Percentiles rank a stretch among this genome's conserved stretches.
Evolutionary conservation across 257 asterid species (phyloP).

Genomic region (Plantago ovata): DNA sequence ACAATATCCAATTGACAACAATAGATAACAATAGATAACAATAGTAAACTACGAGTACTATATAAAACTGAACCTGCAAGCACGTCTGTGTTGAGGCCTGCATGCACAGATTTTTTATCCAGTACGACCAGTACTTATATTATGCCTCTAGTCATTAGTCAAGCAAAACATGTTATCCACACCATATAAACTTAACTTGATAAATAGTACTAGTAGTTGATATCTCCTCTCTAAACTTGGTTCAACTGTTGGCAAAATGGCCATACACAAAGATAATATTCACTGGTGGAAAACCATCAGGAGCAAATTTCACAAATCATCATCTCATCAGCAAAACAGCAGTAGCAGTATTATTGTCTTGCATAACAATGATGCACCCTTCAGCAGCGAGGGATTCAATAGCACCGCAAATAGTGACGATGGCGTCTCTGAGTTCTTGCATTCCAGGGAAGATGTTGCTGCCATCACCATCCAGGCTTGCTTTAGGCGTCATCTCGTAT

Average conservation of each 20-base stretch:
- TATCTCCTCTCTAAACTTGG: too few relatives aligned
- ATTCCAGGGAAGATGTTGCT: constrained; percentile 53
- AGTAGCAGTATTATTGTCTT: constrained; percentile 14
- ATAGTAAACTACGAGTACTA: too few relatives aligned
- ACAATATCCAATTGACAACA: too few relatives aligned
- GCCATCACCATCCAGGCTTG: constrained; percentile 68
- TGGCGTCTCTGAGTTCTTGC: constrained; percentile 19
- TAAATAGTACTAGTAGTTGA: too few relatives aligned
- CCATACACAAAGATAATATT: not conserved
- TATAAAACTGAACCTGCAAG: too few relatives aligned
- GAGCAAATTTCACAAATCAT: not conserved
- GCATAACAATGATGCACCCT: constrained; percentile 8
- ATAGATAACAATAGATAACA: too few relatives aligned
- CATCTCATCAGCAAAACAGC: constrained; percentile 6
- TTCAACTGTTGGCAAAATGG: not conserved
- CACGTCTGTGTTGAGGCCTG: too few relatives aligned
- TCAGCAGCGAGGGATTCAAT: constrained; percentile 26
- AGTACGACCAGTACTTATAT: too few relatives aligned
- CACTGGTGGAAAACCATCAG: constrained; percentile 10
- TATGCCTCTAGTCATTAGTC: too few relatives aligned
- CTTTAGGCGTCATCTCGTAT: constrained; percentile 73
- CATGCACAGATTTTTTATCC: too few relatives aligned
- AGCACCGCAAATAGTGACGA: constrained; percentile 13
- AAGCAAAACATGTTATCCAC: too few relatives aligned
- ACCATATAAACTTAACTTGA: too few relatives aligned